Evolutionary conservation across 2,329 filamentous ascomycete genomes (phyloP), one percentile per base, ranked within the genome.

Genomic region (Cladophialophora yegresii): DNA sequence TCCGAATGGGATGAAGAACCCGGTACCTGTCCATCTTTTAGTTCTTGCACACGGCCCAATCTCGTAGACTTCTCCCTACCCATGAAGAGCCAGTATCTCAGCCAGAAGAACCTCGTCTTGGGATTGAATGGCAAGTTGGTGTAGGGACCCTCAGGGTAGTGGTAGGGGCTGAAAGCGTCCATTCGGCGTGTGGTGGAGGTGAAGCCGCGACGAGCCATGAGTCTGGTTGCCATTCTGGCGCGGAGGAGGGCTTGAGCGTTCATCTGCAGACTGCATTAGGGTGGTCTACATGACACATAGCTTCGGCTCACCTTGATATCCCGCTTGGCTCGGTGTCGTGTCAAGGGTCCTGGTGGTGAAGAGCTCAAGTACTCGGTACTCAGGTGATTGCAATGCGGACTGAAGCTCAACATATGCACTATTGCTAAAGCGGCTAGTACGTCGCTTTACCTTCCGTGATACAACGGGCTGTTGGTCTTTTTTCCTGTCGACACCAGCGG

Each of bases 71-170:
- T 33, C 20, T 26, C 33, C 57, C 45, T 59, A 59, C 57, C 13
- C 85, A 88, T 88, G 83, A 90, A 95, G 69, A 77, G 77, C 89
- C 92, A 96, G 88, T 90, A 99, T 81, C 89, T 85, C 73, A 91
- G 68, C 71, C 83, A 86, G 79, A 99, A 99, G 82, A 85, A 90
- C 82, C 88, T 91, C 77, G 88, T 93, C 82, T 91, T 85, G 72
- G 95, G 90, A 85, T 99, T 96, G 88, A 99, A 99, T 72, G 95
- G 95, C 71, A 99, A 82, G 86, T 97, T 98, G 84, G 85, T 89
- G 81, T 92, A 90, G 76, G 93, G 91, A 71, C 93, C 95, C 84
- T 98, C 93, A 73, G 93, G 89, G 84, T 99, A 99, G 85, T 99
- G 95, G 89, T 96, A 97, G 70, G 93, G 93, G 78, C 91, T 96